These are phyloP conservation scores for Hevea brasiliensis DNA, from an alignment of 345 rosid species.

Conservation along the genomic window DNA sequence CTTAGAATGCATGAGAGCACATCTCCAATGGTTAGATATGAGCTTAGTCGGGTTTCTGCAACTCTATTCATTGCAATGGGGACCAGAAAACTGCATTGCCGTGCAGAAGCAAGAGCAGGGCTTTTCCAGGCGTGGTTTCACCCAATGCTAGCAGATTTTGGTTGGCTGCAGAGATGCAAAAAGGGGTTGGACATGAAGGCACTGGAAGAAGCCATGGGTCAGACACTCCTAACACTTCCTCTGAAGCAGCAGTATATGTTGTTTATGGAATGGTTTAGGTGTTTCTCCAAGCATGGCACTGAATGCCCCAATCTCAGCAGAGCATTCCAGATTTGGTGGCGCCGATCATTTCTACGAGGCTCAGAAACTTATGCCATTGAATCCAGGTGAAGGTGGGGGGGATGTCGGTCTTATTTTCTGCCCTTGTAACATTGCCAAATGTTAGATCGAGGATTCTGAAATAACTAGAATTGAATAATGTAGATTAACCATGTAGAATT, in stretches of 20 bases:
- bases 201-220: conserved; percentile 89
- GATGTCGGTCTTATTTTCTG: conserved; percentile 10
- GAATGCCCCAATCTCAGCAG: conserved; percentile 92
- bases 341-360: conserved; percentile 77
- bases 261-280: conserved; percentile 92
- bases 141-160: conserved; percentile 90
- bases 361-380: conserved; percentile 59
- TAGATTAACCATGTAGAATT: conserved; percentile 25
- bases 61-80: conserved; percentile 74
- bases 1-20: conserved; percentile 57
- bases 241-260: conserved; percentile 60
- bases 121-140: conserved; percentile 69
- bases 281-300: conserved; percentile 75
- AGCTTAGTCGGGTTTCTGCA: conserved; percentile 83
- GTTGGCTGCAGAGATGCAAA: conserved; percentile 89
- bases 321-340: conserved; percentile 99
- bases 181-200: conserved; percentile 79
- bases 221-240: conserved; percentile 76
- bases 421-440: conserved; percentile 14
- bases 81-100: conserved; percentile 74
- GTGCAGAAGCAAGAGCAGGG: conserved; percentile 60
- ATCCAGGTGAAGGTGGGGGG: conserved; percentile 35
- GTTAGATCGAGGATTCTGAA: conserved; percentile 27
- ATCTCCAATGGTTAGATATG: conserved; percentile 90
- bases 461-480: conserved; percentile 24